A percentile compares a stretch with the other conserved stretches of the same genome.
phyloP scores from a whole-genome alignment of 805 yeast species.

The Metschnikowia chrysomelidarum region DNA sequence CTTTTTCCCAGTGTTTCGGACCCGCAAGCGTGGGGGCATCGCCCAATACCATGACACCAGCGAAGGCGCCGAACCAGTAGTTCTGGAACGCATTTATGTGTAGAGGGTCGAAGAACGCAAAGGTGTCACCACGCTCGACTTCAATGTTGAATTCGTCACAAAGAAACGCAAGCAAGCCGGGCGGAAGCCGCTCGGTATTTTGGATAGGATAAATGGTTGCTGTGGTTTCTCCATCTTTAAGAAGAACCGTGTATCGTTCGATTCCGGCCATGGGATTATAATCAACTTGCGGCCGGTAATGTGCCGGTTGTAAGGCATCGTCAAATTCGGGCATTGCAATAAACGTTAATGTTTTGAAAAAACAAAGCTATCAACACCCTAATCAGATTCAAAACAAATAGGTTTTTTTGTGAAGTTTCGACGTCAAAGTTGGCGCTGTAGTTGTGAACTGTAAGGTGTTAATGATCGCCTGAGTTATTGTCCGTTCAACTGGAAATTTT shows the following conservation, averaged over 20 bases:
- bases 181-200: constrained; percentile 66
- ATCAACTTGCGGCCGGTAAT: constrained; percentile 43
- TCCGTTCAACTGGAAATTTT: too few species aligned
- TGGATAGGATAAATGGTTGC: constrained; percentile 90
- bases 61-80: constrained; percentile 86
- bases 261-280: constrained; percentile 37
- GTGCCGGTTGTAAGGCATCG: constrained; percentile 47
- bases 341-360: too few species aligned
- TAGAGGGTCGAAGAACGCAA: constrained; percentile 79
- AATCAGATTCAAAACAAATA: neutral
- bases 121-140: constrained; percentile 82
- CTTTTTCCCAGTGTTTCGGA: constrained; percentile 82
- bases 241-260: constrained; percentile 69
- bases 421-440: neutral
- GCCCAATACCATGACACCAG: constrained; percentile 78
- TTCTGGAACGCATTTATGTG: constrained; percentile 73
- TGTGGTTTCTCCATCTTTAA: constrained; percentile 86
- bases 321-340: constrained; percentile 51
- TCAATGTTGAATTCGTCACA: constrained; percentile 95
- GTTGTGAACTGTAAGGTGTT: too few species aligned
- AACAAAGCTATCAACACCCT: neutral
- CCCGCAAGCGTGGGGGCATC: constrained; percentile 50
- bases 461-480: too few species aligned
- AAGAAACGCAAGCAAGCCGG: constrained; percentile 72
- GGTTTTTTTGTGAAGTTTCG: neutral